These are phyloP conservation scores for Arachis hypogaea DNA, from an alignment of 306 rosid genomes.

Conservation along the genomic window DNA sequence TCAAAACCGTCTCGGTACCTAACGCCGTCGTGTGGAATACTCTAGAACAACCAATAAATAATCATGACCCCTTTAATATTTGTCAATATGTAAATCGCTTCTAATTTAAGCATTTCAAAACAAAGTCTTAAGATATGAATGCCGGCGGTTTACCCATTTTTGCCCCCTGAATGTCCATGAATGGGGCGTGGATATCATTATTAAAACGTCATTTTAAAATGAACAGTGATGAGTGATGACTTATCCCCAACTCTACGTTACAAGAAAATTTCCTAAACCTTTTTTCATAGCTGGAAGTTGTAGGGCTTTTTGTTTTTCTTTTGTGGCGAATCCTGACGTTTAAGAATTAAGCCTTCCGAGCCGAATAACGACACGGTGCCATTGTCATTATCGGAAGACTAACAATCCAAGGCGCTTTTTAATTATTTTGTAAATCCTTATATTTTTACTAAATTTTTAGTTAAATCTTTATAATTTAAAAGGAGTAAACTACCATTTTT, in stretches of 20 bases:
- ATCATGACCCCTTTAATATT: background rate
- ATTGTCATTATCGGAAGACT: too few relatives aligned
- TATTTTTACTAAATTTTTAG: too few relatives aligned
- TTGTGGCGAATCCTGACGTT: too few relatives aligned
- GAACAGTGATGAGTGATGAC: constrained; percentile 9
- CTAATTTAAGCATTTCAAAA: constrained; percentile 46
- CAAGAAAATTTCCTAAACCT: background rate
- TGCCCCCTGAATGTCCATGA: background rate
- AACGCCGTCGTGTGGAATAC: constrained; percentile 28
- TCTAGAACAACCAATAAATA: constrained; percentile 28
- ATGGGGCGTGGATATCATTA: constrained; percentile 35
- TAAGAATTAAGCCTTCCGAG: too few relatives aligned
- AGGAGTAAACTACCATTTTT: too few relatives aligned
- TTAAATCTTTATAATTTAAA: too few relatives aligned
- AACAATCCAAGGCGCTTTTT: too few relatives aligned
- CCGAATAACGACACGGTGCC: too few relatives aligned
- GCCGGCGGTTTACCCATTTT: constrained; percentile 44
- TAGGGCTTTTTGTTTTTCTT: too few relatives aligned
- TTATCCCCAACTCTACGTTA: constrained; percentile 5
- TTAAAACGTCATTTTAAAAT: background rate
- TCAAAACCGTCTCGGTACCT: background rate
- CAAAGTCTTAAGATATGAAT: background rate
- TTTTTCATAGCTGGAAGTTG: too few relatives aligned
- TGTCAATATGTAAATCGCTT: constrained; percentile 46
- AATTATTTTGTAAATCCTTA: too few relatives aligned